A percentile compares a stretch with the other conserved stretches of the same genome.
Evolutionary conservation across 768 basidiomycete species (phyloP).

Genomic region (Sporobolomyces phaffii): DNA sequence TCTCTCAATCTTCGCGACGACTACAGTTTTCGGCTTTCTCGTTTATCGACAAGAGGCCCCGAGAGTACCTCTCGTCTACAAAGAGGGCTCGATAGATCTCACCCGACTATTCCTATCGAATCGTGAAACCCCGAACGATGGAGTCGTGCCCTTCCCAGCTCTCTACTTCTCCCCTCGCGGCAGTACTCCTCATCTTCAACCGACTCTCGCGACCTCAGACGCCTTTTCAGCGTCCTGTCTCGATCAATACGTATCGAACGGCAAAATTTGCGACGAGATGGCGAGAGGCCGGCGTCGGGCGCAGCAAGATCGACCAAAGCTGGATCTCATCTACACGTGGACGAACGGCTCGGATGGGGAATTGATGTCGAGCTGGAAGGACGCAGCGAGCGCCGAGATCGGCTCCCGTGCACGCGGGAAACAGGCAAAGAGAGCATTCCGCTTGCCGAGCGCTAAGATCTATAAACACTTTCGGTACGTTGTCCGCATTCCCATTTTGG

Average conservation of each 20-base stretch:
- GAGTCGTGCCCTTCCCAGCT: conserved; percentile 16
- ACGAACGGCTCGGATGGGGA: conserved; percentile 38
- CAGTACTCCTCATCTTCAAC: not conserved
- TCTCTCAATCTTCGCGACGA: not conserved
- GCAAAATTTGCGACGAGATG: conserved; percentile 28
- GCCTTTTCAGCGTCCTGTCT: conserved; percentile 4
- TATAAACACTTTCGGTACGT: conserved; percentile 29
- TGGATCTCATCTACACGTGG: conserved; percentile 40
- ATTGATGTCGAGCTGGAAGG: conserved; percentile 21
- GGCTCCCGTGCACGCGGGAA: no score
- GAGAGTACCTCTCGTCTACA: no score
- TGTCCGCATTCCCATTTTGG: no score
- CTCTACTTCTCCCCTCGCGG: not conserved
- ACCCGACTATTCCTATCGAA: conserved; percentile 2
- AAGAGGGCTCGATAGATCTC: not conserved
- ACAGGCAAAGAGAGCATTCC: not conserved
- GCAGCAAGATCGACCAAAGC: not conserved
- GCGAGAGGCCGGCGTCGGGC: not conserved
- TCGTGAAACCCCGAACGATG: conserved; percentile 2
- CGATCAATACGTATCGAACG: conserved; percentile 1
- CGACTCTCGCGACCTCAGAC: not conserved
- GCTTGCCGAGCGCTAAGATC: not conserved
- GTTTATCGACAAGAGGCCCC: no score
- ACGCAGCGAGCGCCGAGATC: not conserved
- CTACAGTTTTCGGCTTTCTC: no score